Base-by-base conservation (phyloP, 2,329 filamentous ascomycete genomes). In the Juglanconis oblonga region DNA sequence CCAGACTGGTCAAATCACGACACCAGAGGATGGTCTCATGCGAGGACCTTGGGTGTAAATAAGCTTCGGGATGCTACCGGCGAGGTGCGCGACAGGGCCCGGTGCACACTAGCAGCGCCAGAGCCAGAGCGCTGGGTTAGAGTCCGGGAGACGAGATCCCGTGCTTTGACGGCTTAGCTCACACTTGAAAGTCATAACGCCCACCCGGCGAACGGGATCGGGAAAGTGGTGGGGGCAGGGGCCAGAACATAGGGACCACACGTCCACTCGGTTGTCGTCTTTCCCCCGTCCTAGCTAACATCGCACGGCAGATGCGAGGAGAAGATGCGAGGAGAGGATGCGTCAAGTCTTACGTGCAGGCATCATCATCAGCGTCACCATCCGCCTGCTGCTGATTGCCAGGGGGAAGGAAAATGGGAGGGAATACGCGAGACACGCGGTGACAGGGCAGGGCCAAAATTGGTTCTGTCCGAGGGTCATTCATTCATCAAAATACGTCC, bases 91-190 rank as follows among this genome's bases (percentile, higher is more conserved):
- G 55, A 58, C 55, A 58, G 51, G 57, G 47, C 55, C 38, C 38
- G 38, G 33, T 45, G 52, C 50, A 53, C 52, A 24, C 53, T 52
- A 45, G 50, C 52, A 40, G 35, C 40, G 55, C 59, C 59, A 48
- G 55, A 58, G 51, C 59, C 59, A 58, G 55, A 44, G 59, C 51
- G 44, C 45, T 58, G 59, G 59, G 55, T 55, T 17, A 54, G 40
- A 29, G n/a, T 17, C 33, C n/a, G 42, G 13, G 32, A 35, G 40
- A 53, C 38, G 52, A 50, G 50, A 29, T 50, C 31, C 48, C 53
- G 53, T 55, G 52, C 58, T 29, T 13, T 49, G 57, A 59, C 52
- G 45, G n/a, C 33, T 17, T 51, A 11, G 17, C 35, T 38, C 17
- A 17, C 17, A 38, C 11, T 7, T 38, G 11, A 7, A 38, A 59